Base-by-base conservation (phyloP, 2,329 filamentous ascomycete genomes). In the Cercospora citrullina region DNA sequence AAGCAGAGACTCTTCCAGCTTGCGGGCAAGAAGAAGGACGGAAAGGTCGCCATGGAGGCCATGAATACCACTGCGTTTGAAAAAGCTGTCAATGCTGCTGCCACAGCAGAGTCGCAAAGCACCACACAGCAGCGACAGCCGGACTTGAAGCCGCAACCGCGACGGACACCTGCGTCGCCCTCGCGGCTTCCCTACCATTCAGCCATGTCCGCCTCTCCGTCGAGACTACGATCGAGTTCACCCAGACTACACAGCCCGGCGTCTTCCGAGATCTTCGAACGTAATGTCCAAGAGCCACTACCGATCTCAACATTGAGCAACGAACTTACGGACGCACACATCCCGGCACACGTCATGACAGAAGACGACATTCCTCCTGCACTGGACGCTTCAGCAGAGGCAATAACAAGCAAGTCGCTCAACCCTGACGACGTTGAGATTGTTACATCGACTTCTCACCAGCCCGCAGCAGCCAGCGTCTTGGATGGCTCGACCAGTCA, bases 281-380 rank as follows among this genome's bases (percentile, higher is more conserved):
- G 94, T 75, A 92, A 94, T 78, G 94, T 98, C 26, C 94, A 97
- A 80, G 94, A 97, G 75, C 75, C 77, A 9, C 70, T 76, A 45
- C 72, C 76, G 7, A 74, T 76, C 30, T 87, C 87, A 75, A 83
- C 87, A 31, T 76, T 86, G 3, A 80, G 88, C n/a, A 82, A 86
- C 48, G 90, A 93, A 68, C 89, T 86, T 69, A 94, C 92, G 3
- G 90, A 92, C 0, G 91, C 92, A n/a, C 76, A 78, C 60, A 95
- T 97, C 69, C 94, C 94, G 3, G 89, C 91, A 7, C 94, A 98
- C 77, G 96, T 98, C 75, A 89, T 94, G 74, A 97, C 93, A 7
- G 94, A 98, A 79, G 94, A 98, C 81, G 88, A 94, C 77, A 97
- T 98, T 73, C 94, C 94, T 7, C 87, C 94, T 0, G 94, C 96